Conservation (phyloP, 345 rosid genomes). For the Syzygium jambos region DNA sequence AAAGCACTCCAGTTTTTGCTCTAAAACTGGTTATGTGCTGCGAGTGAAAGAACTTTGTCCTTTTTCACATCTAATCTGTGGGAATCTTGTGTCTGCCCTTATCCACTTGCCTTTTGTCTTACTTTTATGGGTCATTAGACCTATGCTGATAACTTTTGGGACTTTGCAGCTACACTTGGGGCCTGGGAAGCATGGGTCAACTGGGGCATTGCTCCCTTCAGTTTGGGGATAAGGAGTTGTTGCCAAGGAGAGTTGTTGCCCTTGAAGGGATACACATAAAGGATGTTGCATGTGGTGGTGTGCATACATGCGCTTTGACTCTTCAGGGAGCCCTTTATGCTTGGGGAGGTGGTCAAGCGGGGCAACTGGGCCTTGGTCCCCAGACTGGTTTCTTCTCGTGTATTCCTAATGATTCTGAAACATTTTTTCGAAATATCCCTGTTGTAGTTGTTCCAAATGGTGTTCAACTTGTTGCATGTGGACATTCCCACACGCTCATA, state of each 20-base stretch:
- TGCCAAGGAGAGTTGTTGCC: slow-evolving; percentile 88
- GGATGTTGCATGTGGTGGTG: slow-evolving; percentile 87
- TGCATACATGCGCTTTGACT: slow-evolving; percentile 84
- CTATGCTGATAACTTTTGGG: background rate
- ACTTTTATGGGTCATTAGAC: background rate
- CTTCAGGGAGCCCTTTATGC: slow-evolving; percentile 79
- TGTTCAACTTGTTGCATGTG: slow-evolving; percentile 86
- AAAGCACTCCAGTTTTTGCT: background rate
- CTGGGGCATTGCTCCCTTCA: slow-evolving; percentile 95
- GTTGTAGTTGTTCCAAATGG: slow-evolving; percentile 56
- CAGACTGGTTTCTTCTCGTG: slow-evolving; percentile 59
- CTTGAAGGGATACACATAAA: slow-evolving; percentile 60
- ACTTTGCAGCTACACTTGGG: slow-evolving; percentile 84
- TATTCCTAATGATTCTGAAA: slow-evolving; percentile 45
- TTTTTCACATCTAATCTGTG: background rate
- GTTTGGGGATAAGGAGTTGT: slow-evolving; percentile 74
- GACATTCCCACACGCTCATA: slow-evolving; percentile 84
- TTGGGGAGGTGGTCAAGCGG: slow-evolving; percentile 94
- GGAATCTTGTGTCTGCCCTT: background rate
- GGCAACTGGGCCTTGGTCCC: slow-evolving; percentile 92
- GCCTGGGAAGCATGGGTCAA: slow-evolving; percentile 86
- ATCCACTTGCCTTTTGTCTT: background rate
- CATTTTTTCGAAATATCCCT: slow-evolving; percentile 67
- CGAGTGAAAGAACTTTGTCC: background rate
- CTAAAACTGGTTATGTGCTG: background rate